Evolutionary conservation across 768 basidiomycete species (phyloP).

Genomic region (Russula virescens): DNA sequence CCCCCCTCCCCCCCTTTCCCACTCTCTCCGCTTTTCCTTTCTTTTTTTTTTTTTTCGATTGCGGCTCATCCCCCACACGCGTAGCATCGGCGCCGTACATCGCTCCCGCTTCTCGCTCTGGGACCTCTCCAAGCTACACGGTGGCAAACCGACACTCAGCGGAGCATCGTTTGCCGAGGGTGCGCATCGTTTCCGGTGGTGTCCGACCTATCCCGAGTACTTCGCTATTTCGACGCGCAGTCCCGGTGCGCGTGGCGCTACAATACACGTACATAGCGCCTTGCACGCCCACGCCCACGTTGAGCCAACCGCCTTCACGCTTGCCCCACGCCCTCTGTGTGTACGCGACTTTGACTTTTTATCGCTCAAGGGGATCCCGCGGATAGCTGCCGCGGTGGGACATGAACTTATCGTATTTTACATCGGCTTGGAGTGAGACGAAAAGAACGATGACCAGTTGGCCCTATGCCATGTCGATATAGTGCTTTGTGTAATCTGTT

Average conservation of each 20-base stretch:
- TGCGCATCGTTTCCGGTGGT: constrained; percentile 73
- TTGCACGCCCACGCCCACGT: constrained; percentile 49
- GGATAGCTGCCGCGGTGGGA: constrained; percentile 64
- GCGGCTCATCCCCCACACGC: not conserved
- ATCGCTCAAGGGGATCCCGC: constrained; percentile 50
- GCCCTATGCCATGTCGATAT: not conserved
- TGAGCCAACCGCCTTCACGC: constrained; percentile 51
- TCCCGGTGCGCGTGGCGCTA: constrained; percentile 36
- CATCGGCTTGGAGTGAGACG: constrained; percentile 52
- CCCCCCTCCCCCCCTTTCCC: not conserved
- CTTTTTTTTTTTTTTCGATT: not conserved
- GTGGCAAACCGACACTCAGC: constrained; percentile 64
- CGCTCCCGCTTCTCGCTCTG: constrained; percentile 69
- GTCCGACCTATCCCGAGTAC: constrained; percentile 64
- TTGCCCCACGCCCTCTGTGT: constrained; percentile 58
- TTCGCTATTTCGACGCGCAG: constrained; percentile 68
- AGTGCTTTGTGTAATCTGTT: not conserved
- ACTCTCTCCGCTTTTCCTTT: not conserved
- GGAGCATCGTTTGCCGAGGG: constrained; percentile 64
- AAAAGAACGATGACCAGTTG: not conserved
- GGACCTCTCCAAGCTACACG: constrained; percentile 66
- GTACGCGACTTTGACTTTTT: constrained; percentile 78
- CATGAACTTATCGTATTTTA: constrained; percentile 52
- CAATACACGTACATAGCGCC: constrained; percentile 64
- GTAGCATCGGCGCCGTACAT: constrained; percentile 69